These are phyloP conservation scores for Pisolithus orientalis DNA, from an alignment of 768 basidiomycete species.

Conservation along the genomic window DNA sequence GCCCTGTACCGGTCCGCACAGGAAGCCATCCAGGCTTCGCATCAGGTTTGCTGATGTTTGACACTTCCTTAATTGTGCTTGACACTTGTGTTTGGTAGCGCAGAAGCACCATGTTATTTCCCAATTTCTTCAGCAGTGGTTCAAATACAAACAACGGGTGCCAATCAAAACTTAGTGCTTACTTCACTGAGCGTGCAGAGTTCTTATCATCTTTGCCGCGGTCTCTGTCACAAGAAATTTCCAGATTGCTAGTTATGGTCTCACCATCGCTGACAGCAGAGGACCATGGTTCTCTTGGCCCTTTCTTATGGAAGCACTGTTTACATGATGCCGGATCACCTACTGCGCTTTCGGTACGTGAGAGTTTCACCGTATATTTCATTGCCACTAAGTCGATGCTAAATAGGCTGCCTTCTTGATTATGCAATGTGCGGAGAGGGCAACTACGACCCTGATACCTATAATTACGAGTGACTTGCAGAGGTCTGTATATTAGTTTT, in stretches of 20 bases:
- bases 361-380: neutral
- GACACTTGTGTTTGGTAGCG: constrained; percentile 25
- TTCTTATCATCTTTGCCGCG: constrained; percentile 40
- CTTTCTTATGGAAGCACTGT: constrained; percentile 53
- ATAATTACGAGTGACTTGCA: constrained; percentile 50
- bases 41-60: constrained; percentile 31
- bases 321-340: constrained; percentile 35
- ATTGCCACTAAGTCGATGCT: neutral
- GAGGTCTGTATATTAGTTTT: constrained; percentile 34
- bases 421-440: constrained; percentile 71
- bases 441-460: constrained; percentile 39
- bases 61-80: neutral
- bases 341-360: constrained; percentile 45
- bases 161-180: constrained; percentile 27
- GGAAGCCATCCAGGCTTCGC: constrained; percentile 36
- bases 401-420: constrained; percentile 54
- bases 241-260: constrained; percentile 60
- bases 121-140: constrained; percentile 17
- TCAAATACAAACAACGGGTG: constrained; percentile 2
- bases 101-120: constrained; percentile 37
- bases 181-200: constrained; percentile 32
- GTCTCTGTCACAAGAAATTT: constrained; percentile 39
- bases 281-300: constrained; percentile 47
- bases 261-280: constrained; percentile 45
- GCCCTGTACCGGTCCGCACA: constrained; percentile 47